Conservation (phyloP, 2,329 filamentous ascomycete genomes). For the Xylariaceae sp. region DNA sequence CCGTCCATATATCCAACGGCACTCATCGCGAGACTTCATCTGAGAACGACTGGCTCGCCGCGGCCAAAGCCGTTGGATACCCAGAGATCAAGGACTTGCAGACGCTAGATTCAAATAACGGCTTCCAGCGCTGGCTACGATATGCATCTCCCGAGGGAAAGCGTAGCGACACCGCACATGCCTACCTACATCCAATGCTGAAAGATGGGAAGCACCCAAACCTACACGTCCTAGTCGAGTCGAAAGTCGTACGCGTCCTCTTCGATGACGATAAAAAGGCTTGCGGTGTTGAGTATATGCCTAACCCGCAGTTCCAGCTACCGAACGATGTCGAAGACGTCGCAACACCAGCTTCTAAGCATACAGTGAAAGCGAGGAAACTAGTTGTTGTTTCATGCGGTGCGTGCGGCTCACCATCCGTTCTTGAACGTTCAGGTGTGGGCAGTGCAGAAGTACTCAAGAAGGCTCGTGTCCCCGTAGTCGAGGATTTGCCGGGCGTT, state of each 20-base stretch:
- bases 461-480: slow-evolving; percentile 25
- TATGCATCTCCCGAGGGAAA: slow-evolving; percentile 18
- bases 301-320: not conserved
- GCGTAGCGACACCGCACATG: slow-evolving; percentile 20
- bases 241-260: slow-evolving; percentile 38
- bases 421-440: slow-evolving; percentile 50
- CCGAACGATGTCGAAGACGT: not conserved
- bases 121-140: slow-evolving; percentile 16
- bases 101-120: slow-evolving; percentile 35
- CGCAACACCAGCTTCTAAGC: not conserved
- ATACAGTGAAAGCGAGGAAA: slow-evolving; percentile 37
- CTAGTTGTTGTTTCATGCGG: slow-evolving; percentile 38
- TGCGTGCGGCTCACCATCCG: slow-evolving; percentile 36
- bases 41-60: slow-evolving; percentile 47
- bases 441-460: slow-evolving; percentile 40
- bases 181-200: slow-evolving; percentile 20
- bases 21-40: slow-evolving; percentile 35
- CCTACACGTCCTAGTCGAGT: slow-evolving; percentile 23
- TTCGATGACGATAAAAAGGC: slow-evolving; percentile 46
- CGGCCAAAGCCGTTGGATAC: slow-evolving; percentile 43
- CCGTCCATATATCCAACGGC: slow-evolving; percentile 50
- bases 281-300: slow-evolving; percentile 49
- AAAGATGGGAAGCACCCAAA: slow-evolving; percentile 21
- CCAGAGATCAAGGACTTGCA: slow-evolving; percentile 50
- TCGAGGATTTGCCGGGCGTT: slow-evolving; percentile 41